Percentiles rank a stretch among this genome's conserved stretches.
Evolutionary conservation across 1,284 basidiomycete species (phyloP).

Genomic region (Cystobasidium sp.): DNA sequence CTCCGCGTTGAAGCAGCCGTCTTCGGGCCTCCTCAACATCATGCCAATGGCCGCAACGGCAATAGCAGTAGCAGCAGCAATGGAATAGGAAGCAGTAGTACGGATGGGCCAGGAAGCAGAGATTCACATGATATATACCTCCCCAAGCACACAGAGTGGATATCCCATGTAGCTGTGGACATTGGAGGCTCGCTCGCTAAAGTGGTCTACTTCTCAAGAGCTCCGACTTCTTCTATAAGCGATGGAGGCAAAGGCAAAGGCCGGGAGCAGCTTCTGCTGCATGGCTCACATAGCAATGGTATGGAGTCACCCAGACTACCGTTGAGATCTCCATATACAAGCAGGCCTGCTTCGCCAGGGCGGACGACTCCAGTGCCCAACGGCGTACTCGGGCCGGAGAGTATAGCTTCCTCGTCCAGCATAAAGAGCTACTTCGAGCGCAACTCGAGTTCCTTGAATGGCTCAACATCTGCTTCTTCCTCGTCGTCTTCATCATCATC

Average conservation of each 20-base stretch:
- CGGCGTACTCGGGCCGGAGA: conserved; percentile 52
- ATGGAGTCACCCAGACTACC: conserved; percentile 37
- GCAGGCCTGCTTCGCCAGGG: conserved; percentile 48
- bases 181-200: conserved; percentile 97
- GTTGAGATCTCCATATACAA: conserved; percentile 22
- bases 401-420: conserved; percentile 43
- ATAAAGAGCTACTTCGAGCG: conserved; percentile 42
- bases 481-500: neutral
- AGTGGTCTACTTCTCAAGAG: conserved; percentile 96
- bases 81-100: neutral
- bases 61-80: conserved; percentile 20
- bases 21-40: conserved; percentile 10
- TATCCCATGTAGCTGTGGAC: conserved; percentile 95
- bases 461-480: conserved; percentile 45
- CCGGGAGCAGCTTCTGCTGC: neutral
- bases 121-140: conserved; percentile 77
- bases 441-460: neutral
- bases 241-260: conserved; percentile 34
- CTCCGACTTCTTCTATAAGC: conserved; percentile 62
- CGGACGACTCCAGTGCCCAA: conserved; percentile 50
- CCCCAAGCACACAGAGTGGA: conserved; percentile 91
- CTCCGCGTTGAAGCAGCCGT: conserved; percentile 19
- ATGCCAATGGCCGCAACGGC: neutral
- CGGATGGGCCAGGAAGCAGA: conserved; percentile 26
- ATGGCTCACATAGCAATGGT: conserved; percentile 7